These are phyloP conservation scores for Teratosphaeria viscida DNA, from an alignment of 2,329 filamentous ascomycete species.

Conservation along the genomic window DNA sequence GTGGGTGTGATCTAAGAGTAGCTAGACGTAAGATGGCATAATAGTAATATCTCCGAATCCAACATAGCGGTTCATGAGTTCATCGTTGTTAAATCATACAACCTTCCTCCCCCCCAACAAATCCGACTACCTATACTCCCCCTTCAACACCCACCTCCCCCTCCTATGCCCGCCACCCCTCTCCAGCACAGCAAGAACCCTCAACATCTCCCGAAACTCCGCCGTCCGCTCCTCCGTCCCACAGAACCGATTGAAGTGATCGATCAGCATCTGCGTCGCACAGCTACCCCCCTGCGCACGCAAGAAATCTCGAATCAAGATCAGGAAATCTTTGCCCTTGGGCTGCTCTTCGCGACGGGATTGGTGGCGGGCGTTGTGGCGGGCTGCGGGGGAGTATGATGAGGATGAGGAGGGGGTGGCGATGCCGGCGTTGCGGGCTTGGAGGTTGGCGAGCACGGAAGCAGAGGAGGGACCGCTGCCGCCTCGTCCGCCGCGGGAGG, in stretches of 20 bases:
- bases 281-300: conserved; percentile 65
- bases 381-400: conserved; percentile 14
- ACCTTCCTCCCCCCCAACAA: neutral
- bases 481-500: conserved; percentile 27
- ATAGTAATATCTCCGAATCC: too few relatives aligned
- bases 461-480: conserved; percentile 28
- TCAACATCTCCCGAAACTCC: conserved; percentile 74
- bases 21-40: too few relatives aligned
- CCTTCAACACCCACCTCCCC: conserved; percentile 50
- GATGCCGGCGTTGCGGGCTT: conserved; percentile 28
- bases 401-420: conserved; percentile 16
- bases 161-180: conserved; percentile 23
- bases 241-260: conserved; percentile 80
- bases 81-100: too few relatives aligned
- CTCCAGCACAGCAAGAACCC: conserved; percentile 63
- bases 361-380: neutral
- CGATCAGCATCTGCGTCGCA: conserved; percentile 74
- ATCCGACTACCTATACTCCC: conserved; percentile 36
- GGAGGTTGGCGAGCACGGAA: conserved; percentile 34
- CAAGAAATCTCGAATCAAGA: conserved; percentile 65
- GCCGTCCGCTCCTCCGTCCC: conserved; percentile 55
- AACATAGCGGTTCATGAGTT: too few relatives aligned
- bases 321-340: conserved; percentile 34
- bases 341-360: conserved; percentile 15
- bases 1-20: too few relatives aligned